These are phyloP conservation scores for Ophiostoma australiae DNA, from an alignment of 2,329 filamentous ascomycete species.

Conservation along the genomic window DNA sequence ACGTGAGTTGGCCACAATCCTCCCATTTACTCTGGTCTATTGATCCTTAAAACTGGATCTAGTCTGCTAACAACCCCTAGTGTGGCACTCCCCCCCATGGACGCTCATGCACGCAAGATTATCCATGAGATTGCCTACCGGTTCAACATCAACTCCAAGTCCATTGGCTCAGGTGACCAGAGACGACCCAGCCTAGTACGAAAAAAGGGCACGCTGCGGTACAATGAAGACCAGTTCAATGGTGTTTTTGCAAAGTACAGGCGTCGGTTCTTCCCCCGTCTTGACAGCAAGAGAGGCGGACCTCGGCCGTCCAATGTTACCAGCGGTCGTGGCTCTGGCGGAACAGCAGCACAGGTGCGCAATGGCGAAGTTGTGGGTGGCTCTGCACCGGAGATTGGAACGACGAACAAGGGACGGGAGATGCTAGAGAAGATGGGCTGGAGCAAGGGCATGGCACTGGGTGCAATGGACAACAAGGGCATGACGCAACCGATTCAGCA, in stretches of 20 bases:
- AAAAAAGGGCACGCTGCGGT: conserved; percentile 60
- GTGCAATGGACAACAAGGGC: conserved; percentile 76
- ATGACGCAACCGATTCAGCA: conserved; percentile 82
- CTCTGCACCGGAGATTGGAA: conserved; percentile 75
- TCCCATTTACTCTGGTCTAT: background rate
- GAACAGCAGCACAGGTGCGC: conserved; percentile 50
- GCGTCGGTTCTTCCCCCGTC: conserved; percentile 53
- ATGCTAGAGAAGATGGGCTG: conserved; percentile 98
- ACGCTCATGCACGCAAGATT: conserved; percentile 67
- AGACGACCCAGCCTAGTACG: conserved; percentile 76
- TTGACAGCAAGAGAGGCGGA: conserved; percentile 36
- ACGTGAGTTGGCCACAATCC: conserved; percentile 46
- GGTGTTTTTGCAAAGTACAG: conserved; percentile 43
- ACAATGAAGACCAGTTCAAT: conserved; percentile 53
- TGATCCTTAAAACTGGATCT: background rate
- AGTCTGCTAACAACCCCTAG: background rate
- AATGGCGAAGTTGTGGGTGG: conserved; percentile 88
- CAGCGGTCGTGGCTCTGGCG: conserved; percentile 30
- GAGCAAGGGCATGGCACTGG: conserved; percentile 79
- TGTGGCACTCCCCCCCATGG: conserved; percentile 76
- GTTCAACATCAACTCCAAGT: conserved; percentile 79
- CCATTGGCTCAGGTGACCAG: conserved; percentile 64
- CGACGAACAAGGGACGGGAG: conserved; percentile 74
- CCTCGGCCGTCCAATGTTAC: conserved; percentile 23
- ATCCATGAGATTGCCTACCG: conserved; percentile 73